Base-by-base conservation (phyloP, 2,329 filamentous ascomycete species). In the Diaporthe nobilis region DNA sequence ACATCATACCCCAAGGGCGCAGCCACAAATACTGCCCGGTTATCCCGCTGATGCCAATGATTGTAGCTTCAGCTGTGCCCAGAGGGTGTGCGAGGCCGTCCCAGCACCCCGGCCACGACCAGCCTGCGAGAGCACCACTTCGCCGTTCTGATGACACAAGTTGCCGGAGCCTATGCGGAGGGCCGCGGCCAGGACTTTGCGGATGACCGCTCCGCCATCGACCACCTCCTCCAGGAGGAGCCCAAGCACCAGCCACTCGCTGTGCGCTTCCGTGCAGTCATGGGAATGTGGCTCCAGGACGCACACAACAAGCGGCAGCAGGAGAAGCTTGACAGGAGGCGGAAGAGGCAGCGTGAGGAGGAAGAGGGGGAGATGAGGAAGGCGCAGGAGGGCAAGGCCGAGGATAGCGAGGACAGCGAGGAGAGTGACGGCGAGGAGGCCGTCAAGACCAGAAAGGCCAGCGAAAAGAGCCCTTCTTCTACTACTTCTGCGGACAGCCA, bases 11-110 rank as follows among this genome's bases (percentile, higher is more conserved):
- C 15, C 2, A 31, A 17, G 31, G 4, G 25, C 17, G 1, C 6
- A 6, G 2, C n/a, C 42, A 1, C 15, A 6, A 4, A 7, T 31
- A 22, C 28, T 10, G 1, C 2, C 28, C 6, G 2, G 9, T 0
- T 2, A 15, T 15, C 17, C 5, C 20, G 8, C 63, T 68, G 34
- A 68, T 8, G 10, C 1, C 17, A 8, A 53, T 20, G 0, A 12
- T 4, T 25, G 13, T 25, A 68, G 65, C 22, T 10, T n/a, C 44
- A 53, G 47, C 65, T 68, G 13, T 68, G 15, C 42, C 65, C 65
- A 4, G 28, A 53, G 2, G 2, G 7, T 13, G 13, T 39, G 31
- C 47, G 47, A 13, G 13, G n/a, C 0, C 1, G 8, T 5, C 47
- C 31, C 4, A 1, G 10, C 13, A 28, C 47, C 31, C 28, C 13